Evolutionary conservation across 2,329 filamentous ascomycete species (phyloP).

Genomic region (Didymella lethalis): DNA sequence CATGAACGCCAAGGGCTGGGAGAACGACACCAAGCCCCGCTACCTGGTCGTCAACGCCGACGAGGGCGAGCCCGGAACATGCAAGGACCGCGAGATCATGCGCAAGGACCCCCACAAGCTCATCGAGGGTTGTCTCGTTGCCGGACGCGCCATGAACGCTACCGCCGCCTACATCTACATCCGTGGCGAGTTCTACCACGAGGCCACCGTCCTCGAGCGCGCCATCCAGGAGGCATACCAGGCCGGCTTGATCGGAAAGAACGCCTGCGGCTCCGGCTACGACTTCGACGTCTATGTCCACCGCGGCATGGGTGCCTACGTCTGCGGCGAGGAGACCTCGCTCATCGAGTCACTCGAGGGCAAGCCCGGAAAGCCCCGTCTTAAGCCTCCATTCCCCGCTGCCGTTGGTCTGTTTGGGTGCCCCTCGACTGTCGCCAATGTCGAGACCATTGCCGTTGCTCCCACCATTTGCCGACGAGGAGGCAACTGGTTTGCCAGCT

Average conservation of each 20-base stretch:
- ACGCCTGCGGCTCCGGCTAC: slow-evolving; percentile 95
- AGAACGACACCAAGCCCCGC: slow-evolving; percentile 93
- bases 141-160: slow-evolving; percentile 98
- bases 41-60: slow-evolving; percentile 99
- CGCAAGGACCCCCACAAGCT: slow-evolving; percentile 99
- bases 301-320: slow-evolving; percentile 95
- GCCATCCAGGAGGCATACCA: slow-evolving; percentile 98
- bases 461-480: slow-evolving; percentile 96
- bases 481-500: slow-evolving; percentile 88
- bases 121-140: slow-evolving; percentile 93
- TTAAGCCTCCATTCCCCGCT: slow-evolving; percentile 98
- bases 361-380: slow-evolving; percentile 96
- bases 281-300: slow-evolving; percentile 98
- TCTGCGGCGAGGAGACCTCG: slow-evolving; percentile 97
- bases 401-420: slow-evolving; percentile 97
- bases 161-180: slow-evolving; percentile 99
- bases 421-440: slow-evolving; percentile 96
- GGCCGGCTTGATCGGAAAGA: slow-evolving; percentile 95
- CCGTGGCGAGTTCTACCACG: slow-evolving; percentile 96
- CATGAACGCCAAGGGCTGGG: slow-evolving; percentile 99
- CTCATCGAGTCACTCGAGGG: slow-evolving; percentile 98
- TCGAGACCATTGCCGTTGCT: slow-evolving; percentile 94
- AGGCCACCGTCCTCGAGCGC: slow-evolving; percentile 89
- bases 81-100: slow-evolving; percentile 99
- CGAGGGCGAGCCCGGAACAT: slow-evolving; percentile 97